Conservation (phyloP, 2,329 filamentous ascomycete species). For the Alternaria brassicicola region DNA sequence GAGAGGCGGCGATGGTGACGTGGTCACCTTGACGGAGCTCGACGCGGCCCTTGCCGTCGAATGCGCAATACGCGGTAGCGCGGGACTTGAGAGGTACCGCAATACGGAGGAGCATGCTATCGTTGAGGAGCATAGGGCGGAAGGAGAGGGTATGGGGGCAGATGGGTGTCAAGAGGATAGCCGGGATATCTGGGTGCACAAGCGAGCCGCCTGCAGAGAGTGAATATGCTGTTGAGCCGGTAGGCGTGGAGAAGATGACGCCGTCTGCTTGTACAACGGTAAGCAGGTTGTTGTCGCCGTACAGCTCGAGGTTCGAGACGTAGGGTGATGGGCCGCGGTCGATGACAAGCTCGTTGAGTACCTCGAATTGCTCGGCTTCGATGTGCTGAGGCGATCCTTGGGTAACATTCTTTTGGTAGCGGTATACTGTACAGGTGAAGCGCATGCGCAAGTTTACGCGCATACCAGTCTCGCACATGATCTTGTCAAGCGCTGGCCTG, state of each 20-base stretch:
- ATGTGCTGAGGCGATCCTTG: slow-evolving; percentile 67
- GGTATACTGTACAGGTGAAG: slow-evolving; percentile 97
- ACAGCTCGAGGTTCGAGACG: slow-evolving; percentile 94
- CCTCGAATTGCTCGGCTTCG: slow-evolving; percentile 95
- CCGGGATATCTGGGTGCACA: slow-evolving; percentile 95
- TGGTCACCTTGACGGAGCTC: slow-evolving; percentile 93
- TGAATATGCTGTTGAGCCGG: slow-evolving; percentile 88
- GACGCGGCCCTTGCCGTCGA: slow-evolving; percentile 94
- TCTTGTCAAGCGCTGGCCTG: slow-evolving; percentile 80
- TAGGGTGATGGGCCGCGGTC: slow-evolving; percentile 96
- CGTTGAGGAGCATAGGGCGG: slow-evolving; percentile 95
- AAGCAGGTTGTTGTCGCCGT: slow-evolving; percentile 91
- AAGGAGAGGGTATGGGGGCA: slow-evolving; percentile 97
- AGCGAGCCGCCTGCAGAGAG: slow-evolving; percentile 94
- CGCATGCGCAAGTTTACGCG: slow-evolving; percentile 97
- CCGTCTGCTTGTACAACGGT: slow-evolving; percentile 97
- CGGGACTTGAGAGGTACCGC: slow-evolving; percentile 83
- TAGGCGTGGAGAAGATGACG: slow-evolving; percentile 96
- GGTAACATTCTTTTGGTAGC: slow-evolving; percentile 57
- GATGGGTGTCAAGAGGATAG: slow-evolving; percentile 94
- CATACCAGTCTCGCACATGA: slow-evolving; percentile 97
- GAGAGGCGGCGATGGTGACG: slow-evolving; percentile 93
- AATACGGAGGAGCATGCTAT: slow-evolving; percentile 90
- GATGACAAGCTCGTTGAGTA: slow-evolving; percentile 97
- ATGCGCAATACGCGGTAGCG: slow-evolving; percentile 93